Conservation (phyloP, 441 rosid species). For the Isatis lusitanica region DNA sequence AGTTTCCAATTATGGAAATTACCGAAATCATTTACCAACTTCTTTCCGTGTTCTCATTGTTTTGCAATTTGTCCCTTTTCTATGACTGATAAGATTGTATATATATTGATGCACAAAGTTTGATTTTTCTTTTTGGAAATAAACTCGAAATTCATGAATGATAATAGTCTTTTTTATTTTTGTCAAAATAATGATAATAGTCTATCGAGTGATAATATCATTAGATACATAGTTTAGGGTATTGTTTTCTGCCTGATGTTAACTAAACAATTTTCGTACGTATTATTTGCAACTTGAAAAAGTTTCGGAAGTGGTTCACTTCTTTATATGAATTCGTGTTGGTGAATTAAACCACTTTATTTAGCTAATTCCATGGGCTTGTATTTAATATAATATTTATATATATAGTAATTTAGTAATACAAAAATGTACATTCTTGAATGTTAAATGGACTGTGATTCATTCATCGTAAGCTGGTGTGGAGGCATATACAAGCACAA, state of each 20-base stretch:
- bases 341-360: not conserved
- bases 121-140: not conserved
- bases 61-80: not conserved
- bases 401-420: not conserved
- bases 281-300: not conserved
- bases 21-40: slow-evolving; percentile 7
- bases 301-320: not conserved
- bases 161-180: too few relatives aligned
- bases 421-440: not conserved
- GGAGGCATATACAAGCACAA: slow-evolving; percentile 67
- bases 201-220: not conserved
- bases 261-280: not conserved
- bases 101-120: not conserved
- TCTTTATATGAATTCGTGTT: not conserved
- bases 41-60: not conserved
- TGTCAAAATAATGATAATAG: too few relatives aligned
- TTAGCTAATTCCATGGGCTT: not conserved
- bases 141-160: not conserved
- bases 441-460: not conserved
- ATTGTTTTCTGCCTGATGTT: not conserved
- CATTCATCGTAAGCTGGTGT: slow-evolving; percentile 31
- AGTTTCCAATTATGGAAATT: slow-evolving; percentile 4
- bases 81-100: not conserved
- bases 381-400: not conserved
- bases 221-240: not conserved